phyloP scores from a whole-genome alignment of 2,329 filamentous ascomycete species.

The Xylariaceae sp. region DNA sequence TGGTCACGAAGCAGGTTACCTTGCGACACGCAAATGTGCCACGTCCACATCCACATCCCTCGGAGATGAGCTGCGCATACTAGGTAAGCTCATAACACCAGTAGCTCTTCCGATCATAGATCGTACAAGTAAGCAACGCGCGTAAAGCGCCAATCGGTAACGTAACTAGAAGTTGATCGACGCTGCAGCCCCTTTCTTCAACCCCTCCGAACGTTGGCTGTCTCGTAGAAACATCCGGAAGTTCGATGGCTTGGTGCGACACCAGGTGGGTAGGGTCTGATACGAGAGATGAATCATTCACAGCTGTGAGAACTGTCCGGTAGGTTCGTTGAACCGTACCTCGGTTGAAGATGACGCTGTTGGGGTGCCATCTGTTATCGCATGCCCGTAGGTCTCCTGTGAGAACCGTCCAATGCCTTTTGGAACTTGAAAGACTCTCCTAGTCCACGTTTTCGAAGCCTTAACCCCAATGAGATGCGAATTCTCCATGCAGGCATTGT shows the following conservation, averaged over 20 bases:
- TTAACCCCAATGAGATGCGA: conserved; percentile 32
- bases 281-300: conserved; percentile 18
- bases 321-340: conserved; percentile 30
- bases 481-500: conserved; percentile 29
- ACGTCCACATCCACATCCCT: conserved; percentile 5
- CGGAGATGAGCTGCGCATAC: conserved; percentile 10
- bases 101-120: neutral
- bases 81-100: neutral
- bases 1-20: conserved; percentile 16
- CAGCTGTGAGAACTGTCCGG: conserved; percentile 41
- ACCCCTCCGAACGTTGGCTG: neutral
- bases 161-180: neutral
- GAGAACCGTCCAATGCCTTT: neutral
- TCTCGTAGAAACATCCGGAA: neutral
- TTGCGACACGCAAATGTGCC: conserved; percentile 19
- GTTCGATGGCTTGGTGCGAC: neutral
- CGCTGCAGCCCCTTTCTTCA: neutral
- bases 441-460: conserved; percentile 26
- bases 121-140: neutral
- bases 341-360: neutral
- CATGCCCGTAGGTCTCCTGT: neutral
- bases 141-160: neutral
- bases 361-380: neutral
- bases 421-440: neutral
- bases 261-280: conserved; percentile 1